Conservation (phyloP, 345 rosid genomes). For the Citrus glauca region DNA sequence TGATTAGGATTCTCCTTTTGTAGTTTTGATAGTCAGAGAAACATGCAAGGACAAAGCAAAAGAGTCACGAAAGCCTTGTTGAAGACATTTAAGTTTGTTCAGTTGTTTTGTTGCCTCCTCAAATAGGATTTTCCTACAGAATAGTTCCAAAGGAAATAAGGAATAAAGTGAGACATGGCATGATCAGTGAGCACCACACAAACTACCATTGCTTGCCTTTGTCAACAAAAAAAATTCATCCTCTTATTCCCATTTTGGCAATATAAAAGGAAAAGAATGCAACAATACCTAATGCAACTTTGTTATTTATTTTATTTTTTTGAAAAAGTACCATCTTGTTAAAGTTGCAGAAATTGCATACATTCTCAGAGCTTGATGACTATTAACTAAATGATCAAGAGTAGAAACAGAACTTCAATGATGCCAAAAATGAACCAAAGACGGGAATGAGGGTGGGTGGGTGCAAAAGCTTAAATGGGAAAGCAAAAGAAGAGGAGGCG, state of each 20-base stretch:
- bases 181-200: background rate
- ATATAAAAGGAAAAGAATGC: too few species aligned
- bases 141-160: background rate
- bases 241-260: background rate
- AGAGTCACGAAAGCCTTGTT: background rate
- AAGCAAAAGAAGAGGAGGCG: background rate
- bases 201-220: background rate
- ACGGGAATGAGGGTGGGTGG: background rate
- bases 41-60: background rate
- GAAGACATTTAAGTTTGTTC: slow-evolving; percentile 2
- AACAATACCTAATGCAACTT: too few species aligned
- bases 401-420: background rate
- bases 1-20: background rate
- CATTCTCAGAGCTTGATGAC: background rate
- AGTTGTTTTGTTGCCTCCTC: slow-evolving; percentile 8
- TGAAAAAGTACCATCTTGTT: background rate
- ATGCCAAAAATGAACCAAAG: background rate
- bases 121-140: background rate
- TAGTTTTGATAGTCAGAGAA: background rate
- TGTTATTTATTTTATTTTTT: too few species aligned
- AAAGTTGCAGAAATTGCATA: background rate
- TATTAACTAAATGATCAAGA: background rate
- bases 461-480: too few species aligned
- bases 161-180: background rate
- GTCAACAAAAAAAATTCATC: background rate